A percentile compares a stretch with the other conserved stretches of the same genome.
phyloP scores from a whole-genome alignment of 225 moss, liverwort and hornwort genomes.

The Polytrichum commune region DNA sequence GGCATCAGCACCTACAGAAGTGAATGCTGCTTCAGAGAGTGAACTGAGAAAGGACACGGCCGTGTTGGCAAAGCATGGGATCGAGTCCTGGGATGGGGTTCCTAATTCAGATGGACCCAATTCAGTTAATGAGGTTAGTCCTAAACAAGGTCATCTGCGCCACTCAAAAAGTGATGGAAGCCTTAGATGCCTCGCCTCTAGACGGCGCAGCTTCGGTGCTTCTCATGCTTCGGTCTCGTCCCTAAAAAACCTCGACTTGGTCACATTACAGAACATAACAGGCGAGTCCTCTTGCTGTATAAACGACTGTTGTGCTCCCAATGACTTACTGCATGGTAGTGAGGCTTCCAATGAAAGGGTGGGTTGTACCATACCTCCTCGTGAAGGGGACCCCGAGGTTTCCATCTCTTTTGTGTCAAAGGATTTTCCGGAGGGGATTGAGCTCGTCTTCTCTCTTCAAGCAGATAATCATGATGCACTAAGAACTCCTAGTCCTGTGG shows the following conservation, averaged over 20 bases:
- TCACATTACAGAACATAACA: not conserved
- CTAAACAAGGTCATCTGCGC: not conserved
- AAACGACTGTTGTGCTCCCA: not conserved
- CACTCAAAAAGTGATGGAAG: constrained; percentile 18
- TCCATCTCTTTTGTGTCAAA: constrained; percentile 23
- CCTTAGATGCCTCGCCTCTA: not conserved
- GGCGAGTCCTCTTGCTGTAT: not conserved
- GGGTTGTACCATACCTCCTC: constrained; percentile 2
- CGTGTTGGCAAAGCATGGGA: not conserved
- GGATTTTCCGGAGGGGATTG: constrained; percentile 29
- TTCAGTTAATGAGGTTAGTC: not conserved
- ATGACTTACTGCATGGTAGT: not conserved
- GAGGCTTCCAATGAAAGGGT: not conserved
- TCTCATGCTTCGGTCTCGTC: constrained; percentile 2
- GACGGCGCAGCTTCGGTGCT: not conserved
- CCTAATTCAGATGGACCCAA: not conserved
- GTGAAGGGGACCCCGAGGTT: constrained; percentile 12
- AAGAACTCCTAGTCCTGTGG: constrained; percentile 7
- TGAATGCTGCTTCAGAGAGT: not conserved
- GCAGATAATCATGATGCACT: not conserved
- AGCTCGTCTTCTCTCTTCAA: constrained; percentile 18
- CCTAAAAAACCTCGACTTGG: not conserved
- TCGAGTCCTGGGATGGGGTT: not conserved
- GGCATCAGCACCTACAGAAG: constrained; percentile 9
- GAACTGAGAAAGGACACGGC: not conserved